phyloP scores from a whole-genome alignment of 495 filamentous ascomycete genomes.

The Mytilinidion resinicola region DNA sequence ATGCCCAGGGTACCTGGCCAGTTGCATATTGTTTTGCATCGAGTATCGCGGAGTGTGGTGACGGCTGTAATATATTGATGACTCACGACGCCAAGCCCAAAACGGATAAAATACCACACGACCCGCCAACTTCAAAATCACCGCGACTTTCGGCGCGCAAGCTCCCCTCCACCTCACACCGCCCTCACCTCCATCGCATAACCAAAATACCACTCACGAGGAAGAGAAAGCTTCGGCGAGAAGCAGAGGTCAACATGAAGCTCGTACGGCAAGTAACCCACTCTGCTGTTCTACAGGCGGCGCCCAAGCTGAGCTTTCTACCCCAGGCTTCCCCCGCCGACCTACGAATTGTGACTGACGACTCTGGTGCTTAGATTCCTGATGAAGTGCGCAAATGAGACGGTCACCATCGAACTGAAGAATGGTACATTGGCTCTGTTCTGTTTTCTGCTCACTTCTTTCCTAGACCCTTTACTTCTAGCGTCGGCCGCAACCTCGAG shows the following conservation, averaged over 20 bases:
- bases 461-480: background rate
- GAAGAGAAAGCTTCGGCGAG: too few relatives aligned
- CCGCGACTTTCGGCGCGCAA: too few relatives aligned
- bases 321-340: constrained; percentile 27
- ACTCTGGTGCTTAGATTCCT: constrained; percentile 61
- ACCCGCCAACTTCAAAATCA: too few relatives aligned
- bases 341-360: constrained; percentile 35
- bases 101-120: too few relatives aligned
- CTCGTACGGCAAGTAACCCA: constrained; percentile 76
- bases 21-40: too few relatives aligned
- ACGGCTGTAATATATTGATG: too few relatives aligned
- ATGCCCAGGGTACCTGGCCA: too few relatives aligned
- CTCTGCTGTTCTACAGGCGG: constrained; percentile 25
- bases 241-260: constrained; percentile 64
- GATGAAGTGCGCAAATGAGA: constrained; percentile 98
- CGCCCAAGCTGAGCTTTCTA: constrained; percentile 36
- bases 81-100: too few relatives aligned
- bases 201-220: too few relatives aligned
- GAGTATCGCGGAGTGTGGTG: too few relatives aligned
- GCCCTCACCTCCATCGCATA: too few relatives aligned
- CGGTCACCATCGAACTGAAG: constrained; percentile 94
- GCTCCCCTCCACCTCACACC: too few relatives aligned
- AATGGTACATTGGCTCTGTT: constrained; percentile 59
- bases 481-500: background rate
- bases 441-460: background rate